phyloP scores from a whole-genome alignment of 805 yeast species.

The Torulaspora maleeae region DNA sequence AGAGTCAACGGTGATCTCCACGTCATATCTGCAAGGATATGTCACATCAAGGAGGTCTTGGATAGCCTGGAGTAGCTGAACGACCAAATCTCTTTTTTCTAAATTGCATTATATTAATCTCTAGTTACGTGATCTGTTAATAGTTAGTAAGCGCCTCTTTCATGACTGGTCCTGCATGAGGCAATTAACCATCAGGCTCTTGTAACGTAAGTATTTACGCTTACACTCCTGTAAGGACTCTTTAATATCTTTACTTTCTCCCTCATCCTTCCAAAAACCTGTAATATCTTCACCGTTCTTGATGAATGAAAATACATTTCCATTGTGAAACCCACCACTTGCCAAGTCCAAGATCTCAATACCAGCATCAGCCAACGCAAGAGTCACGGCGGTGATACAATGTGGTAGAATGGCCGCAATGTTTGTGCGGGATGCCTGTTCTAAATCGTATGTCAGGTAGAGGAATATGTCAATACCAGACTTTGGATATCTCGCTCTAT shows the following conservation, averaged over 20 bases:
- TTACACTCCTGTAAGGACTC: conserved; percentile 43
- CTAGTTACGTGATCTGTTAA: not conserved
- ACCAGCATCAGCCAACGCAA: conserved; percentile 82
- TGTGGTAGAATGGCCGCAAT: conserved; percentile 39
- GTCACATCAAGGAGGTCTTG: conserved; percentile 29
- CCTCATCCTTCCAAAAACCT: conserved; percentile 52
- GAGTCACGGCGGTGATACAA: conserved; percentile 42
- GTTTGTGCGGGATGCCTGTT: conserved; percentile 37
- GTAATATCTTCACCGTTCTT: conserved; percentile 55
- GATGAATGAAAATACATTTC: conserved; percentile 47
- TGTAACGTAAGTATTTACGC: conserved; percentile 23
- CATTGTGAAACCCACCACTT: conserved; percentile 51
- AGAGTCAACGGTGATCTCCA: conserved; percentile 31
- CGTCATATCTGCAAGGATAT: conserved; percentile 26
- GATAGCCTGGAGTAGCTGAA: conserved; percentile 22
- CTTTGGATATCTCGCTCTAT: conserved; percentile 75
- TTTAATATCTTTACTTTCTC: conserved; percentile 20
- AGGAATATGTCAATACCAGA: conserved; percentile 79
- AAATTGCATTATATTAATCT: not conserved
- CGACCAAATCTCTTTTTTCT: not conserved
- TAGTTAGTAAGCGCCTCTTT: not conserved
- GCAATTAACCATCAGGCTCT: conserved; percentile 19
- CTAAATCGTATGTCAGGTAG: conserved; percentile 45
- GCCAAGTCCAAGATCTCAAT: conserved; percentile 76
- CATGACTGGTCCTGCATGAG: conserved; percentile 13